Conservation (phyloP, 768 basidiomycete species). For the Auriscalpium microsporum region DNA sequence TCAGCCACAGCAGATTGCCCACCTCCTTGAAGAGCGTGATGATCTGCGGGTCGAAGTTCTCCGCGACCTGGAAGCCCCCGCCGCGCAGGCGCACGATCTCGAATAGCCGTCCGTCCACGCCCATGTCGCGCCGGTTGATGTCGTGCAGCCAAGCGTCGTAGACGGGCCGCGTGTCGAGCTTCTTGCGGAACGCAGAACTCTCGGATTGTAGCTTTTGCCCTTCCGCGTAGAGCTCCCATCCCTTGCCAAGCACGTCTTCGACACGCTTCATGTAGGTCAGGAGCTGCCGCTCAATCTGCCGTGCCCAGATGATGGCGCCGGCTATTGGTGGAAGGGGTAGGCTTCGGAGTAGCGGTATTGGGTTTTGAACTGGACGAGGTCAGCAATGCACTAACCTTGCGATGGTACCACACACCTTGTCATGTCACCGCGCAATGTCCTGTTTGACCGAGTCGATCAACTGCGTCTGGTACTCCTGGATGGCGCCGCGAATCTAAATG, state of each 20-base stretch:
- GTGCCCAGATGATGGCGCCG: slow-evolving; percentile 96
- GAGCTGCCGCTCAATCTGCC: slow-evolving; percentile 94
- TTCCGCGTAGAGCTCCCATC: slow-evolving; percentile 99
- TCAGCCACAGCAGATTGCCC: slow-evolving; percentile 89
- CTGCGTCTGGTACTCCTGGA: slow-evolving; percentile 98
- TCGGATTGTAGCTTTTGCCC: slow-evolving; percentile 96
- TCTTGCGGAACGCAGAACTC: slow-evolving; percentile 84
- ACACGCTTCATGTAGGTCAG: slow-evolving; percentile 98
- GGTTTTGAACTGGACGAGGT: slow-evolving; percentile 67
- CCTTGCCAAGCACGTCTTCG: slow-evolving; percentile 95
- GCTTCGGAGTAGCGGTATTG: slow-evolving; percentile 94
- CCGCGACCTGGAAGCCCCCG: slow-evolving; percentile 77
- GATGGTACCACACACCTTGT: slow-evolving; percentile 49
- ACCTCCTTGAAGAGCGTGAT: slow-evolving; percentile 99
- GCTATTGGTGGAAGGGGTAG: slow-evolving; percentile 94
- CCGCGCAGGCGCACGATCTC: slow-evolving; percentile 76
- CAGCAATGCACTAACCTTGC: neutral
- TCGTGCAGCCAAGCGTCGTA: slow-evolving; percentile 97
- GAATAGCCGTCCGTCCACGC: slow-evolving; percentile 84
- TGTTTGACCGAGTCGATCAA: slow-evolving; percentile 98
- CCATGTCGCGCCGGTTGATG: slow-evolving; percentile 88
- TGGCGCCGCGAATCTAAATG: slow-evolving; percentile 85
- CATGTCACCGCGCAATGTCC: slow-evolving; percentile 90
- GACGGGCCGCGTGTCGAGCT: slow-evolving; percentile 89
- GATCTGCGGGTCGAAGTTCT: slow-evolving; percentile 97